Conservation (phyloP, 1,139 yeast species). For the Hyphopichia fennica region DNA sequence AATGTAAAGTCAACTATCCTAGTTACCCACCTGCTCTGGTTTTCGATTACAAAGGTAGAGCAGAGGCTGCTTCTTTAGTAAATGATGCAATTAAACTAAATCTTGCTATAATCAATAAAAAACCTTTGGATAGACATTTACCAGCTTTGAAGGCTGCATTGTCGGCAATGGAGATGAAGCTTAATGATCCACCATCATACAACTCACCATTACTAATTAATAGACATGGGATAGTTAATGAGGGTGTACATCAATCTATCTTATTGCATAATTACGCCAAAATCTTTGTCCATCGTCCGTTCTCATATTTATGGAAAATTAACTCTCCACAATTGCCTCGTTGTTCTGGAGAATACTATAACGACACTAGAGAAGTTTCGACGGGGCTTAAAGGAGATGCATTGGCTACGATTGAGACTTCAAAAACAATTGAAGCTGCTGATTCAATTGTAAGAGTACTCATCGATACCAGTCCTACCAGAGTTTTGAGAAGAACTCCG, state of each 20-base stretch:
- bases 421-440: constrained; percentile 53
- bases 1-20: constrained; percentile 37
- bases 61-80: constrained; percentile 47
- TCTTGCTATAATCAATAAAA: constrained; percentile 37
- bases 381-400: constrained; percentile 24
- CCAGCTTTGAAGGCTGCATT: constrained; percentile 39
- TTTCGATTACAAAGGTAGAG: constrained; percentile 49
- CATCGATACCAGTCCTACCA: constrained; percentile 45
- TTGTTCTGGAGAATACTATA: constrained; percentile 25
- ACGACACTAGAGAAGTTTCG: constrained; percentile 10
- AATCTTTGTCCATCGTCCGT: constrained; percentile 52
- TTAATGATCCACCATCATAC: constrained; percentile 43
- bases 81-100: constrained; percentile 49
- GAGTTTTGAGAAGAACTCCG: constrained; percentile 44
- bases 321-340: constrained; percentile 42
- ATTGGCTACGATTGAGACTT: constrained; percentile 46
- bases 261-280: constrained; percentile 48
- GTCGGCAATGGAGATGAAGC: constrained; percentile 49
- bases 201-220: constrained; percentile 41
- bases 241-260: constrained; percentile 51
- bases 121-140: constrained; percentile 33
- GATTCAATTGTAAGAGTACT: constrained; percentile 44
- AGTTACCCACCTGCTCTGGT: constrained; percentile 23
- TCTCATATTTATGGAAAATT: constrained; percentile 50
- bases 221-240: constrained; percentile 43